Evolutionary conservation across 108 stramenopile species (phyloP).

Genomic region (Phaeodactylum tricornutum): DNA sequence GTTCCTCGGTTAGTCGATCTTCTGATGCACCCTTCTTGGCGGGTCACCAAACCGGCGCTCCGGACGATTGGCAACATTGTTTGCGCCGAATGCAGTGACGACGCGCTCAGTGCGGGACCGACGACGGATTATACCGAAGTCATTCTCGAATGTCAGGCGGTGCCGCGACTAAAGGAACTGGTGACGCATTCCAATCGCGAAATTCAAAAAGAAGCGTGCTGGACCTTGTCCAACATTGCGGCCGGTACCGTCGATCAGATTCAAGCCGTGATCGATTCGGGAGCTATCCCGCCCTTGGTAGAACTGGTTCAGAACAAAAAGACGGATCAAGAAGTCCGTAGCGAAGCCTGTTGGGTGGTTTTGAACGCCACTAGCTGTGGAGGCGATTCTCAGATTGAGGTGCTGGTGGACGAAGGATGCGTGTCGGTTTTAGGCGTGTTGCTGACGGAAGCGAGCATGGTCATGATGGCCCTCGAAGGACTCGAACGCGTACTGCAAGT

Average conservation of each 20-base stretch:
- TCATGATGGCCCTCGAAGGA: constrained; percentile 95
- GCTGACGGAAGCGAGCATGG: constrained; percentile 81
- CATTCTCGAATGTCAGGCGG: constrained; percentile 86
- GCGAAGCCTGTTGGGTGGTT: constrained; percentile 98
- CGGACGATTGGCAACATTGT: constrained; percentile 95
- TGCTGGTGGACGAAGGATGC: constrained; percentile 87
- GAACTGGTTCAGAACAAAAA: constrained; percentile 66
- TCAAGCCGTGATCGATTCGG: constrained; percentile 93
- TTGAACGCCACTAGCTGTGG: constrained; percentile 97
- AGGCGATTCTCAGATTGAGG: constrained; percentile 86
- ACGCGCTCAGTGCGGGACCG: constrained; percentile 13
- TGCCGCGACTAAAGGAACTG: constrained; percentile 75
- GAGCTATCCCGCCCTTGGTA: constrained; percentile 83
- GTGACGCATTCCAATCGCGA: constrained; percentile 87
- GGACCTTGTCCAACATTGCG: constrained; percentile 96
- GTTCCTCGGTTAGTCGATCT: constrained; percentile 91
- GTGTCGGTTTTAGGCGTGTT: constrained; percentile 81
- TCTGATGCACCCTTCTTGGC: constrained; percentile 72
- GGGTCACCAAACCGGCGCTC: constrained; percentile 92
- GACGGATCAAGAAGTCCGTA: constrained; percentile 86
- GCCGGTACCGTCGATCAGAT: constrained; percentile 95
- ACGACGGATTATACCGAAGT: constrained; percentile 89
- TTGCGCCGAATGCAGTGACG: constrained; percentile 89
- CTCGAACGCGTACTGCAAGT: constrained; percentile 91
- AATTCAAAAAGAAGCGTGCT: constrained; percentile 96